Conservation (phyloP, 768 basidiomycete species). For the Cyathus striatus region DNA sequence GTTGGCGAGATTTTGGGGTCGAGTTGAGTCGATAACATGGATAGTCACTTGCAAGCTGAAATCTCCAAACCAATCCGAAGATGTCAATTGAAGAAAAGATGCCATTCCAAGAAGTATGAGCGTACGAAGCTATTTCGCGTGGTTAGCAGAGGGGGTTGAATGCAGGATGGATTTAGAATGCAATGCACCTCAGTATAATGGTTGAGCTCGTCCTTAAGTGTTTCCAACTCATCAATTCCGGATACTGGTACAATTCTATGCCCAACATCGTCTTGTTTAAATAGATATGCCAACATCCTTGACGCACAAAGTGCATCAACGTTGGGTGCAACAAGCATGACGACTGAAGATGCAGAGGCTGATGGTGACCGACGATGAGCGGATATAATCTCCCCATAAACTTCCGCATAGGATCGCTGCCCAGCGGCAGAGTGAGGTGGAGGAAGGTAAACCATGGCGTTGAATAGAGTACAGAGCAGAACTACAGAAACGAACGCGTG, state of each 20-base stretch:
- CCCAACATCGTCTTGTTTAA: slow-evolving; percentile 91
- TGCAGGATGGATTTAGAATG: neutral
- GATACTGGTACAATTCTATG: slow-evolving; percentile 88
- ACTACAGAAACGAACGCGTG: too few species aligned
- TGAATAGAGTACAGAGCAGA: neutral
- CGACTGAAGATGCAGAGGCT: slow-evolving; percentile 77
- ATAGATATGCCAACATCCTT: slow-evolving; percentile 81
- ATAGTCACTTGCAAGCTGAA: slow-evolving; percentile 60
- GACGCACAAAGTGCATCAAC: slow-evolving; percentile 92
- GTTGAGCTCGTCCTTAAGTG: slow-evolving; percentile 58
- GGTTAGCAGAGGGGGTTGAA: neutral
- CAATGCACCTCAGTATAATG: slow-evolving; percentile 57
- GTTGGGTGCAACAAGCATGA: slow-evolving; percentile 83
- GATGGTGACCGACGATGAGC: slow-evolving; percentile 68
- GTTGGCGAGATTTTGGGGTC: slow-evolving; percentile 86
- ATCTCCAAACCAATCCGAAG: slow-evolving; percentile 71
- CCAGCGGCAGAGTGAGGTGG: slow-evolving; percentile 65
- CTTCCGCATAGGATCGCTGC: slow-evolving; percentile 62
- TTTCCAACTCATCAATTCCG: slow-evolving; percentile 73
- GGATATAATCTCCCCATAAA: slow-evolving; percentile 69
- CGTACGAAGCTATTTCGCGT: slow-evolving; percentile 63
- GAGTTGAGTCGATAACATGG: slow-evolving; percentile 92
- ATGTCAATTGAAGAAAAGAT: slow-evolving; percentile 76
- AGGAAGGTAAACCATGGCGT: slow-evolving; percentile 52
- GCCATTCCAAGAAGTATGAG: slow-evolving; percentile 93